Evolutionary conservation across 768 basidiomycete genomes (phyloP).

Genomic region (Lentinula raphanica): DNA sequence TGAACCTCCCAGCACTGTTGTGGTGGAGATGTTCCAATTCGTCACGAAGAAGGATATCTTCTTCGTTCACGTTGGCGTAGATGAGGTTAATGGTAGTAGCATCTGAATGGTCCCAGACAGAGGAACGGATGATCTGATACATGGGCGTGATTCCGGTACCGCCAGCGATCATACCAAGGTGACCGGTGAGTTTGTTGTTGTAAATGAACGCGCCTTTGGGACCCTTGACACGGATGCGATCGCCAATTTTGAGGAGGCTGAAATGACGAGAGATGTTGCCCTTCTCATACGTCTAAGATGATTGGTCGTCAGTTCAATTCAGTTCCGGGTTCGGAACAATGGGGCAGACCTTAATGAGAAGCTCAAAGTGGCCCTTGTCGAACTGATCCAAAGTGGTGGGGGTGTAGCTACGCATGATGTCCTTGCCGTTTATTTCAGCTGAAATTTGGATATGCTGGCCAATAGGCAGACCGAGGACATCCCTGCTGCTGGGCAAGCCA

Average conservation of each 20-base stretch:
- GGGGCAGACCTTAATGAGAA: constrained; percentile 82
- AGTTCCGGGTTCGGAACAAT: not conserved
- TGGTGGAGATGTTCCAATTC: constrained; percentile 77
- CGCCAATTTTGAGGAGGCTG: constrained; percentile 76
- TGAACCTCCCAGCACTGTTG: constrained; percentile 58
- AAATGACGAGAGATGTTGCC: constrained; percentile 94
- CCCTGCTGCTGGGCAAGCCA: constrained; percentile 65
- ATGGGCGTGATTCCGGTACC: constrained; percentile 99
- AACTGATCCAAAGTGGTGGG: constrained; percentile 86
- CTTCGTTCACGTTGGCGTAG: constrained; percentile 91
- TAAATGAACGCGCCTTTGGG: constrained; percentile 96
- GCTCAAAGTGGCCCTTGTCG: constrained; percentile 89
- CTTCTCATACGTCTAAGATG: constrained; percentile 81
- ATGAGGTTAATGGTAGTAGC: constrained; percentile 79
- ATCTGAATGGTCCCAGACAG: constrained; percentile 85
- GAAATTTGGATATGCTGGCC: constrained; percentile 94
- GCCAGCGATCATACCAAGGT: constrained; percentile 95
- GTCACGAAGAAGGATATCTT: constrained; percentile 87
- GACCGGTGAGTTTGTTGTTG: constrained; percentile 59
- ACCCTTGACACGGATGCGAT: constrained; percentile 87
- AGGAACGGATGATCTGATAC: constrained; percentile 96
- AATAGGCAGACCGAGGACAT: constrained; percentile 87
- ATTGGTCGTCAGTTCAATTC: constrained; percentile 49
- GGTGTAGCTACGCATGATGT: constrained; percentile 88
- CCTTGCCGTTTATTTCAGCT: constrained; percentile 89